Base-by-base conservation (phyloP, 2,329 filamentous ascomycete species). In the Stagonosporopsis tanaceti region DNA sequence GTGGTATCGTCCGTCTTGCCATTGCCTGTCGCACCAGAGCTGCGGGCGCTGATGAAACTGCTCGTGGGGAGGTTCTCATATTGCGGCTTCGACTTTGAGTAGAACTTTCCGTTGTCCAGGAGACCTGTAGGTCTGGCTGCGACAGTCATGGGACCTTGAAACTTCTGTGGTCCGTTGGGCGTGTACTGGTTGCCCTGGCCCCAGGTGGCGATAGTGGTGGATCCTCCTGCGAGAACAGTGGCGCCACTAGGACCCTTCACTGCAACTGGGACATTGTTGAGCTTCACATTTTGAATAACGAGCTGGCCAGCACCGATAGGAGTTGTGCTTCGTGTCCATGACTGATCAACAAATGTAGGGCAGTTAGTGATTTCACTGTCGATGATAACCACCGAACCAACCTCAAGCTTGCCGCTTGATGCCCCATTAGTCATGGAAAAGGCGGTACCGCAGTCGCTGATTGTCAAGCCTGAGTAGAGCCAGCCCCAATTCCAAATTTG, bases 1-100 rank as follows among this genome's bases (percentile, higher is more conserved):
- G 82, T 85, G 2, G 93, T 97, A 67, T 97, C 93, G 68, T 98
- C 94, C 3, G 69, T n/a, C 87, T 89, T 63, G 28, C 74, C 94
- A 71, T 98, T 92, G 65, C 93, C 93, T 76, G 86, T 90, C 67
- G 92, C 93, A 50, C 78, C 81, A 40, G 76, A 75, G 50, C 74
- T 72, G 34, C 74, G 74, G 54, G 67, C 72, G 45, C 69, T 73
- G 63, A 94, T 76, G 68, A 97, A 95, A 20, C 82, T 83, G 50
- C 81, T 83, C 8, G 81, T 82, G 1, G 85, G 76, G 1, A 91
- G 63, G n/a, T 58, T 65, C 53, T 77, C 75, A 45, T 81, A 82
- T 30, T 79, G 75, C 2, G 80, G 80, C 73, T 86, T 87, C 1
- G 82, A 79, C 17, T 79, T 79, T 44, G 78, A 69, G 63, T 81